These are phyloP conservation scores for Pseudomonodictys pantanalensis DNA, from an alignment of 495 filamentous ascomycete species.

Conservation along the genomic window DNA sequence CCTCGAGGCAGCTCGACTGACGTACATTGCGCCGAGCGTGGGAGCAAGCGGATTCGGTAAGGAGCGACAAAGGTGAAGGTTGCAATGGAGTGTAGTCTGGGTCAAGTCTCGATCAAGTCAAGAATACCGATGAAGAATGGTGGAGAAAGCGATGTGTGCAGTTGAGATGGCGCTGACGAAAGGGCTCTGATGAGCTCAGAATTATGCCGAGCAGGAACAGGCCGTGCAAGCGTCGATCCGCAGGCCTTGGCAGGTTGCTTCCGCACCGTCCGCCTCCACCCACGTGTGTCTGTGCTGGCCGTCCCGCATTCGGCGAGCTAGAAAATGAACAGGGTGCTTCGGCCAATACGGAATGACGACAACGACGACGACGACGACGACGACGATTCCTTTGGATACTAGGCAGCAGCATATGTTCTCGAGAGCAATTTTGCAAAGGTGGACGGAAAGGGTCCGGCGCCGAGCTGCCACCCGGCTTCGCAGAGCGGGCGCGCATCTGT, in stretches of 20 bases:
- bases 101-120: neutral
- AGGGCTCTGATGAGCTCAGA: neutral
- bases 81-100: neutral
- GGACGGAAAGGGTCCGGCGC: too few relatives aligned
- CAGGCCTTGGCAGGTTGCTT: too few relatives aligned
- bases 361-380: too few relatives aligned
- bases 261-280: too few relatives aligned
- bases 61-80: constrained; percentile 20
- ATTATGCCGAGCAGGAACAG: neutral
- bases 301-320: too few relatives aligned
- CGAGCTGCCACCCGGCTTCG: neutral
- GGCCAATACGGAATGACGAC: too few relatives aligned
- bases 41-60: constrained; percentile 19
- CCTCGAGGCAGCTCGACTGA: constrained; percentile 33
- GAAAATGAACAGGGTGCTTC: too few relatives aligned
- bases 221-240: too few relatives aligned
- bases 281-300: too few relatives aligned
- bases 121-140: neutral
- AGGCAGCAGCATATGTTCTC: too few relatives aligned
- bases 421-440: too few relatives aligned
- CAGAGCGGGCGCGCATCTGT: neutral
- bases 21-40: constrained; percentile 34
- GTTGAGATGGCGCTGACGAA: neutral
- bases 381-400: too few relatives aligned
- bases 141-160: neutral